These are phyloP conservation scores for Diplodia intermedia DNA, from an alignment of 2,329 filamentous ascomycete species.

Conservation along the genomic window DNA sequence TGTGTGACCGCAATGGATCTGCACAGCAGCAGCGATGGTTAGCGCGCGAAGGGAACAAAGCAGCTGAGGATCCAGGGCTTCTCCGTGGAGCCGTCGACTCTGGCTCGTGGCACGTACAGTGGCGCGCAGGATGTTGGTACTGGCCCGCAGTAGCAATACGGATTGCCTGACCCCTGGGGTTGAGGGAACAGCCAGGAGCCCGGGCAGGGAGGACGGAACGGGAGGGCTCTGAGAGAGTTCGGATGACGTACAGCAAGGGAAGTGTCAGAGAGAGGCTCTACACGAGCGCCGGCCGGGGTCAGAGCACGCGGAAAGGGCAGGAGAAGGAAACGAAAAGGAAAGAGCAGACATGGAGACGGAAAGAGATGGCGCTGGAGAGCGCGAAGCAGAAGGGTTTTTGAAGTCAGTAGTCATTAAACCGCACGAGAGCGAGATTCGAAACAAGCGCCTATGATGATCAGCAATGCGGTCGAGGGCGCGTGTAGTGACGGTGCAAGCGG, in stretches of 20 bases:
- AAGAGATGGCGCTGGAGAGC: background rate
- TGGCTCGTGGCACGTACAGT: conserved; percentile 6
- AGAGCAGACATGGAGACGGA: background rate
- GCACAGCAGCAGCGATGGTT: conserved; percentile 10
- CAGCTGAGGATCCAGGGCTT: background rate
- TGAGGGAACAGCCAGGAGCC: background rate
- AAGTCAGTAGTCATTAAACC: conserved; percentile 15
- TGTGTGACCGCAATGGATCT: conserved; percentile 1
- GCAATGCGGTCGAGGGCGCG: conserved; percentile 10
- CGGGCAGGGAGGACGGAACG: background rate
- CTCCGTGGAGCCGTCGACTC: background rate
- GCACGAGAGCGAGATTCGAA: conserved; percentile 29
- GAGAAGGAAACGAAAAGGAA: background rate
- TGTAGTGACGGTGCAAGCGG: conserved; percentile 9
- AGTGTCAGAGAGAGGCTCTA: background rate
- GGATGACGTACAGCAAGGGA: background rate
- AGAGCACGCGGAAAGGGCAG: background rate
- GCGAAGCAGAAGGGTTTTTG: conserved; percentile 4
- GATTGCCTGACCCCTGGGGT: too few relatives aligned
- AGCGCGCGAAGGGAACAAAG: conserved; percentile 15
- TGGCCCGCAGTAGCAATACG: background rate
- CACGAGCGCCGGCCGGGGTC: background rate
- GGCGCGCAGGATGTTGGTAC: background rate
- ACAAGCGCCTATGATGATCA: conserved; percentile 28
- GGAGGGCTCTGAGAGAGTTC: too few relatives aligned